A percentile compares a stretch with the other conserved stretches of the same genome.
Evolutionary conservation across 1,139 yeast species (phyloP).

Genomic region (Meyerozyma elateridarum): DNA sequence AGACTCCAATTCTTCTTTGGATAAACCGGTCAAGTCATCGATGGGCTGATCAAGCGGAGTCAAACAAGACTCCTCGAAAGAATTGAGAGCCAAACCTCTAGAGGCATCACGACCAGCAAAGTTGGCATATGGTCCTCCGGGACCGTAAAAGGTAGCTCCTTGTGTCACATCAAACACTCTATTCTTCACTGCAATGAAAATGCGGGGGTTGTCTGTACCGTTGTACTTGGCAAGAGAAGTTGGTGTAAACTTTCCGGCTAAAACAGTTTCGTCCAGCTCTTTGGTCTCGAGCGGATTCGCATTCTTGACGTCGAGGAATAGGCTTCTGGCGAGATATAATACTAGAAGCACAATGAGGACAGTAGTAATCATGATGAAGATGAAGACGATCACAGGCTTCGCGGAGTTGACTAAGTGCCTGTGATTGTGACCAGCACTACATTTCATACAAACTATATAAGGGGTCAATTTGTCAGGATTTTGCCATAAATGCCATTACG

Average conservation of each 20-base stretch:
- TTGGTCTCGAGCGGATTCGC: slow-evolving; percentile 18
- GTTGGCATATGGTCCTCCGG: slow-evolving; percentile 92
- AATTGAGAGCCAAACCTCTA: slow-evolving; percentile 85
- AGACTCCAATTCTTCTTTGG: slow-evolving; percentile 57
- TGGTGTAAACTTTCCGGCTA: slow-evolving; percentile 81
- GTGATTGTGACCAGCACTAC: slow-evolving; percentile 4
- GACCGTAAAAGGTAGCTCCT: slow-evolving; percentile 89
- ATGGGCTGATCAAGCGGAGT: slow-evolving; percentile 65
- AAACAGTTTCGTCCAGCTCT: slow-evolving; percentile 48
- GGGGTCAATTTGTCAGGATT: too few relatives aligned
- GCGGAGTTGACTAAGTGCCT: slow-evolving; percentile 1
- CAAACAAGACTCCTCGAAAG: slow-evolving; percentile 65
- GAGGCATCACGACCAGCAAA: slow-evolving; percentile 98
- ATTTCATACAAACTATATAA: too few relatives aligned
- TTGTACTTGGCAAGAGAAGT: slow-evolving; percentile 65
- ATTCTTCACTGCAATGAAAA: slow-evolving; percentile 80
- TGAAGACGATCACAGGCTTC: slow-evolving; percentile 3
- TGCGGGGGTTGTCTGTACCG: slow-evolving; percentile 73
- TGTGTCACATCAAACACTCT: slow-evolving; percentile 79
- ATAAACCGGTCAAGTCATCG: slow-evolving; percentile 62
- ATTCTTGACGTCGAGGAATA: slow-evolving; percentile 16
- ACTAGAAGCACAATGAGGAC: slow-evolving; percentile 17
- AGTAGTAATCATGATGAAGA: slow-evolving; percentile 15
- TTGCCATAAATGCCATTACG: too few relatives aligned
- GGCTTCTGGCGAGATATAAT: slow-evolving; percentile 16